Evolutionary conservation across 129 eudicot genomes (phyloP).

Genomic region (Scalesia atractyloides): DNA sequence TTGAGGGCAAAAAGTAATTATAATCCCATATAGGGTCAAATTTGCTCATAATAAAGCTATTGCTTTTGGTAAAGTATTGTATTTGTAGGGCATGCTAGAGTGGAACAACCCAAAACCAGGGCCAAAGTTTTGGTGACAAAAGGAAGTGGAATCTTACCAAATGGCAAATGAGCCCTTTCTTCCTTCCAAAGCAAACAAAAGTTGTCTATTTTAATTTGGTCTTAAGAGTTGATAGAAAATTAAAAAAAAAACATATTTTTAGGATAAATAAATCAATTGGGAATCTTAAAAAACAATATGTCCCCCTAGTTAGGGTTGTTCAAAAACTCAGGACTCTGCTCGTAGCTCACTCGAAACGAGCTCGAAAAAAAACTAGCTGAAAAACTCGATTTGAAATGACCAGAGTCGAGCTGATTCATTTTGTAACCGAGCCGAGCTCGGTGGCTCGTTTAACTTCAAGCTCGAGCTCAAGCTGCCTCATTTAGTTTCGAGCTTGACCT

Average conservation of each 20-base stretch:
- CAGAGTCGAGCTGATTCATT: no score
- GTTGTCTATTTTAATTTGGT: conserved; percentile 24
- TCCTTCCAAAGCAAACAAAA: conserved; percentile 28
- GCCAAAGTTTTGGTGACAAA: conserved; percentile 30
- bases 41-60: conserved; percentile 13
- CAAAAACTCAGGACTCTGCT: no score
- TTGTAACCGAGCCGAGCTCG: no score
- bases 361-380: no score
- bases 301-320: no score
- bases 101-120: conserved; percentile 28
- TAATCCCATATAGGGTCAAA: background rate
- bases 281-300: no score
- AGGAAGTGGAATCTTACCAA: conserved; percentile 31
- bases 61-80: conserved; percentile 23
- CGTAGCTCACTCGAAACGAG: no score
- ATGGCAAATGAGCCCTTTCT: conserved; percentile 34
- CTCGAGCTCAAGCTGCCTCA: no score
- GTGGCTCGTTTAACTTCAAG: no score
- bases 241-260: background rate
- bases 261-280: background rate
- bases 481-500: no score
- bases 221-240: background rate
- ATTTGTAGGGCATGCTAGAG: conserved; percentile 24
- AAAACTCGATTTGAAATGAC: no score
- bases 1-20: conserved; percentile 15